Conservation (phyloP, 495 filamentous ascomycete genomes). For the Penicillium cinerascens region DNA sequence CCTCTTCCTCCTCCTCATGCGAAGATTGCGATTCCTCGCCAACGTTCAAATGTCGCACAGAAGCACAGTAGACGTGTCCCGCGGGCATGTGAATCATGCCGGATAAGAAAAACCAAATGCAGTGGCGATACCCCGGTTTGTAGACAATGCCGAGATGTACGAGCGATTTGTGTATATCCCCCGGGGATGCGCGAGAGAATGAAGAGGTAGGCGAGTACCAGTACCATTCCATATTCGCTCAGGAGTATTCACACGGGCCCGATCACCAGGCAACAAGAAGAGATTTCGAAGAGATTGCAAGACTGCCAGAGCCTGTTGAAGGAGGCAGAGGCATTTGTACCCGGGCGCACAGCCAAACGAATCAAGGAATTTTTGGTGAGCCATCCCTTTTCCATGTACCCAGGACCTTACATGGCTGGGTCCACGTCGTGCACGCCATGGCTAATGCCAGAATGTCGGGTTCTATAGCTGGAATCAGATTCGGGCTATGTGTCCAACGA, state of each 20-base stretch:
- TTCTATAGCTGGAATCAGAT: background rate
- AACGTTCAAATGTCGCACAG: background rate
- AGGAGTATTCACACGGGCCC: background rate
- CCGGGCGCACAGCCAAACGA: conserved; percentile 17
- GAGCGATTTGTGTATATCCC: conserved; percentile 46
- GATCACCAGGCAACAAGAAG: conserved; percentile 31
- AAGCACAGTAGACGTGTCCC: conserved; percentile 28
- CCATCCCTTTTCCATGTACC: conserved; percentile 6
- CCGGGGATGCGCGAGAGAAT: conserved; percentile 51
- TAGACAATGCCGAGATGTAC: conserved; percentile 51
- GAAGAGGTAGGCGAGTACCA: conserved; percentile 6
- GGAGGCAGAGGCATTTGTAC: conserved; percentile 27
- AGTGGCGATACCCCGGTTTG: conserved; percentile 53
- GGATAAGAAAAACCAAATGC: conserved; percentile 62
- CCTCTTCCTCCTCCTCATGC: background rate
- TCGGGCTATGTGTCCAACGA: background rate
- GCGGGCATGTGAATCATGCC: conserved; percentile 66
- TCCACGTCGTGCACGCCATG: background rate
- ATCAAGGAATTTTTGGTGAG: conserved; percentile 33
- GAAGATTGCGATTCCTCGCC: conserved; percentile 14
- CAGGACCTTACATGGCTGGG: background rate
- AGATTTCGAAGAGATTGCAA: conserved; percentile 36
- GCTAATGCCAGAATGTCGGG: background rate
- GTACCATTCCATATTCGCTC: background rate
- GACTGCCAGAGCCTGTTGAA: conserved; percentile 45